phyloP scores from a whole-genome alignment of 176 grass and related monocot genomes.

The Zoysia pacifica region DNA sequence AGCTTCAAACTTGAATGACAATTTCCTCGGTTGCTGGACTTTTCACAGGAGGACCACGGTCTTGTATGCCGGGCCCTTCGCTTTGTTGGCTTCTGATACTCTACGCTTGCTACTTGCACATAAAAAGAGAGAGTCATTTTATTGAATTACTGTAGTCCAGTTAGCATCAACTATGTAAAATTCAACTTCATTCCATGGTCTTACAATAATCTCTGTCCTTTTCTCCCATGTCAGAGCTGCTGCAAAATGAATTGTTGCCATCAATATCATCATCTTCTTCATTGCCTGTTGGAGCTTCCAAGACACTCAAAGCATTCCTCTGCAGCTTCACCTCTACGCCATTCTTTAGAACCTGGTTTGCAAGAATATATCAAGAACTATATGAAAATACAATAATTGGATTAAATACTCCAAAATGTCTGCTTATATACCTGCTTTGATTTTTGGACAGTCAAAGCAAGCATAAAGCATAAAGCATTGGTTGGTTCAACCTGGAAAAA shows the following conservation, averaged over 20 bases:
- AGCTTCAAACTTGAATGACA: conserved; percentile 46
- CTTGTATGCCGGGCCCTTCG: conserved; percentile 65
- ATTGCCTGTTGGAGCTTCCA: conserved; percentile 73
- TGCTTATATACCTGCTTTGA: conserved; percentile 7
- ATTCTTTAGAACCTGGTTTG: conserved; percentile 67
- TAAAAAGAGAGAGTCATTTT: conserved; percentile 1
- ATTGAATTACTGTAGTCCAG: neutral
- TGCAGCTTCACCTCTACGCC: conserved; percentile 89
- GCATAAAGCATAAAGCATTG: neutral
- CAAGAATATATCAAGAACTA: conserved; percentile 23
- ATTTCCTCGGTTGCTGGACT: conserved; percentile 51
- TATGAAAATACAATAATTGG: neutral
- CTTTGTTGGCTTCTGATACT: conserved; percentile 74
- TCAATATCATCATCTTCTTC: conserved; percentile 53
- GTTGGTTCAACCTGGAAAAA: neutral
- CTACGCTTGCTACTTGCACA: conserved; percentile 56
- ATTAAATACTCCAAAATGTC: neutral
- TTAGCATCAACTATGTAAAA: neutral
- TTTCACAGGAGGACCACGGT: conserved; percentile 61
- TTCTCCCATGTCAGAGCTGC: conserved; percentile 67
- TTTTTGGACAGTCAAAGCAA: neutral
- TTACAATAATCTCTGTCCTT: conserved; percentile 77
- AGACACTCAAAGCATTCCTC: conserved; percentile 80
- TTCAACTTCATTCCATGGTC: neutral
- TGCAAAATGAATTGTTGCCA: conserved; percentile 64